Evolutionary conservation across 2,329 filamentous ascomycete genomes (phyloP).

Genomic region (Penicillium hordei): DNA sequence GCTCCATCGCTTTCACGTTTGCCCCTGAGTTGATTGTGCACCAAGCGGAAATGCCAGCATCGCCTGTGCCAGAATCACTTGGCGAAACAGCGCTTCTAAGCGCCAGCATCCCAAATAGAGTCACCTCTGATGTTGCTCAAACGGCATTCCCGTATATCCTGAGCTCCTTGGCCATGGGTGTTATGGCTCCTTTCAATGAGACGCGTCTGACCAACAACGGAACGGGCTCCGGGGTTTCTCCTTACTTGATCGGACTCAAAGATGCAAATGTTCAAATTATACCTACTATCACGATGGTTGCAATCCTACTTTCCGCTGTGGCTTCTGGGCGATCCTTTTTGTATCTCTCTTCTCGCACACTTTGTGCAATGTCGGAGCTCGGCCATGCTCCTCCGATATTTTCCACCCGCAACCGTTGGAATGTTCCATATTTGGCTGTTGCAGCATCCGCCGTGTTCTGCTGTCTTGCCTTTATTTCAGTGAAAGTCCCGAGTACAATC

Average conservation of each 20-base stretch:
- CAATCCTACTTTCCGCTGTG: conserved; percentile 73
- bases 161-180: conserved; percentile 56
- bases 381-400: conserved; percentile 62
- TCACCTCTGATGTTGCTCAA: conserved; percentile 56
- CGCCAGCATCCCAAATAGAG: conserved; percentile 54
- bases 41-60: conserved; percentile 44
- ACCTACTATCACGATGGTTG: conserved; percentile 69
- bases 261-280: conserved; percentile 61
- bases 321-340: conserved; percentile 77
- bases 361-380: conserved; percentile 63
- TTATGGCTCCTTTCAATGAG: conserved; percentile 60
- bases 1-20: conserved; percentile 54
- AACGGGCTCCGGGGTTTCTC: conserved; percentile 53
- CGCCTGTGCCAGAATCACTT: conserved; percentile 1
- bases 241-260: conserved; percentile 45
- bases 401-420: conserved; percentile 57
- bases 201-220: conserved; percentile 53
- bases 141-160: conserved; percentile 60
- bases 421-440: conserved; percentile 64
- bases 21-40: conserved; percentile 56
- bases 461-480: conserved; percentile 65
- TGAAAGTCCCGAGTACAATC: conserved; percentile 56
- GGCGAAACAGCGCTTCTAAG: background rate
- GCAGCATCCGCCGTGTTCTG: conserved; percentile 56
- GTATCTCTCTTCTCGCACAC: conserved; percentile 66